Evolutionary conservation across 345 rosid genomes (phyloP).

Genomic region (Syzygium jambos): DNA sequence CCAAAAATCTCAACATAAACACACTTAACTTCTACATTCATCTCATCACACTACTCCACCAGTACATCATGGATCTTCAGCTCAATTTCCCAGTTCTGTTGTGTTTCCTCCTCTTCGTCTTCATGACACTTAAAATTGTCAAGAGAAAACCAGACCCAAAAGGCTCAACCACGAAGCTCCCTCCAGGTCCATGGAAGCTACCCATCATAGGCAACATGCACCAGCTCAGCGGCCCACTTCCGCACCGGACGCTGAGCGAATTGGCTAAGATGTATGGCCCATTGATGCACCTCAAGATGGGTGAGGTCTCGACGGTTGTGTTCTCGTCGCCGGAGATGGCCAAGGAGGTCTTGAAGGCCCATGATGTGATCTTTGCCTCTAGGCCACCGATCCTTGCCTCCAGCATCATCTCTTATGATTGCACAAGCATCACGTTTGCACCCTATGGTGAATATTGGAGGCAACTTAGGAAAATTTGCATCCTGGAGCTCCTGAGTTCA

Average conservation of each 20-base stretch:
- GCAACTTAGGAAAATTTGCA: constrained; percentile 11
- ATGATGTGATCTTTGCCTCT: constrained; percentile 14
- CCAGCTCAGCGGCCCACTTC: constrained; percentile 3
- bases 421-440: constrained; percentile 12
- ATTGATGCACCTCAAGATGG: constrained; percentile 17
- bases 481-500: constrained; percentile 7
- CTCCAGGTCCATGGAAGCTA: constrained; percentile 23
- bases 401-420: constrained; percentile 8
- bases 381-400: constrained; percentile 14
- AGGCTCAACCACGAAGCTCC: constrained; percentile 1
- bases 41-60: background rate
- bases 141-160: background rate
- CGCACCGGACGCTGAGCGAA: constrained; percentile 5
- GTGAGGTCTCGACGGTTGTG: constrained; percentile 11
- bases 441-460: constrained; percentile 22
- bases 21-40: background rate
- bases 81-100: background rate
- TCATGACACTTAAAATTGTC: background rate
- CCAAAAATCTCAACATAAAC: background rate
- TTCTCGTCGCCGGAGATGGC: constrained; percentile 17
- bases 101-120: constrained; percentile 4
- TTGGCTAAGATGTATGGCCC: constrained; percentile 14
- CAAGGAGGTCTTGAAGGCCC: constrained; percentile 11
- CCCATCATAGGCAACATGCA: constrained; percentile 24
- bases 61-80: background rate